Evolutionary conservation across 192 early-diverging fungal species (phyloP), one percentile per base, ranked within the genome.

Genomic region (Phlyctochytrium planicorne): DNA sequence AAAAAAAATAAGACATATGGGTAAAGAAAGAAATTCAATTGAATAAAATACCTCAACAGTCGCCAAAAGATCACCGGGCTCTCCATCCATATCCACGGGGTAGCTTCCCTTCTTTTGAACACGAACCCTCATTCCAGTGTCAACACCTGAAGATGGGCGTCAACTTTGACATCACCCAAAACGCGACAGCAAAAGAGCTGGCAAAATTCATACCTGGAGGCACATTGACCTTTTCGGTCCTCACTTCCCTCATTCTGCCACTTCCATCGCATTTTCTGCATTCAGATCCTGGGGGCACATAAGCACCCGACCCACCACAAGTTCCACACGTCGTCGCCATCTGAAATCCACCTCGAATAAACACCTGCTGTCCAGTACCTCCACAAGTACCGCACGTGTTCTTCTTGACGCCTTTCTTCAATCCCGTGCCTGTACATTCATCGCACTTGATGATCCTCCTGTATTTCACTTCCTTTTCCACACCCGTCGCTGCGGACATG

Each of bases 401-500:
- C 2, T 84, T 84, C 62, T 86, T 86, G 23, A 86, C 84, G 25
- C 93, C 94, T 32, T 73, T 78, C 72, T 93, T 93, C 2, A 93
- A 75, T 24, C 97, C 97, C 52, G 64, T 75, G 1, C 95, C 97
- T 53, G 78, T 69, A 68, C 97, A 99, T 0, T 88, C 82, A 29
- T 83, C 75, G 75, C 97, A 99, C 34, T 81, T 78, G 0, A 82
- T 74, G 33, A 97, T 80, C 3, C 82, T 77, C 50, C 88, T 80
- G 29, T 92, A 85, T 25, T 77, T 81, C 31, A 98, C 76, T 3
- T 69, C 66, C 65, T 88, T 91, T 59, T 79, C 82, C 0, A 86
- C 56, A 29, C 97, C 97, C 50, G 89, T 89, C 3, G 90, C 90
- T 1, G 95, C 93, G 31, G 96, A 93, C 93, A 95, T 95, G 67